A percentile compares a stretch with the other conserved stretches of the same genome.
These are phyloP conservation scores for Fusarium vanettenii DNA, from an alignment of 2,329 filamentous ascomycete species.

Conservation along the genomic window DNA sequence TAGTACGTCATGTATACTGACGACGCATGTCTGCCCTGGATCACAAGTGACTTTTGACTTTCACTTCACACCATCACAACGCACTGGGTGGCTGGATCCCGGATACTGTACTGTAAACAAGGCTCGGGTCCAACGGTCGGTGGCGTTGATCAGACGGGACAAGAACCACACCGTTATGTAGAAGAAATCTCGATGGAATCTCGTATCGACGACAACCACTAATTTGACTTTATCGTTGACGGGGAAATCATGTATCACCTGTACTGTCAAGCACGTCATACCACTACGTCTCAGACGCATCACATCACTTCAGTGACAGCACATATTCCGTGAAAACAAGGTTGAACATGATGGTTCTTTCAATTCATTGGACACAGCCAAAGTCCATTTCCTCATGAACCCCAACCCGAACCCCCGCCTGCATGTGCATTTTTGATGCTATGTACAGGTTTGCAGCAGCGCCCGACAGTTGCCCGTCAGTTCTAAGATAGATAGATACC, in stretches of 20 bases:
- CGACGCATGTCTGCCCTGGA: background rate
- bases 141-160: background rate
- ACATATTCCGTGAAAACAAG: background rate
- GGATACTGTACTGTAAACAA: background rate
- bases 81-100: background rate
- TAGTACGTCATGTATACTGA: background rate
- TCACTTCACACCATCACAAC: background rate
- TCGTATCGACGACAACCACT: slow-evolving; percentile 4
- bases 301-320: background rate
- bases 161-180: background rate
- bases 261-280: slow-evolving; percentile 22
- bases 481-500: slow-evolving; percentile 37
- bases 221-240: slow-evolving; percentile 4
- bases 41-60: background rate
- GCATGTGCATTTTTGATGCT: slow-evolving; percentile 23
- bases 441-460: slow-evolving; percentile 36
- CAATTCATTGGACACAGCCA: slow-evolving; percentile 21
- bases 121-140: background rate
- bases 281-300: background rate
- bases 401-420: slow-evolving; percentile 16
- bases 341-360: slow-evolving; percentile 25
- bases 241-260: background rate
- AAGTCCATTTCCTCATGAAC: background rate
- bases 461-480: slow-evolving; percentile 29
- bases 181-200: slow-evolving; percentile 17